A percentile compares a stretch with the other conserved stretches of the same genome.
Evolutionary conservation across 768 basidiomycete species (phyloP).

Genomic region (Termitomyces sp.): DNA sequence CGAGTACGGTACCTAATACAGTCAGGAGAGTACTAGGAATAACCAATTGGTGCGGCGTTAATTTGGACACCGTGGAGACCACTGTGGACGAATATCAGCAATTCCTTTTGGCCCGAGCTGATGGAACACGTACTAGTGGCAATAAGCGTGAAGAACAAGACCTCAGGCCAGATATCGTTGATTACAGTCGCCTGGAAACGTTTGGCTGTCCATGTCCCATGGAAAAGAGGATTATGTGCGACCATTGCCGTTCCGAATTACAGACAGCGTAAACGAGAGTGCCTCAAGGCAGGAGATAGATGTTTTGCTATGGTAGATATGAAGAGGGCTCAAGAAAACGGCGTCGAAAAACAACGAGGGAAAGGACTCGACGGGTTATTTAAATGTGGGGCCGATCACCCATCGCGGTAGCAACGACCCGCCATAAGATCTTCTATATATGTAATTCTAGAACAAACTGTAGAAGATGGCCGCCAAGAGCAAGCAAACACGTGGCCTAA

Average conservation of each 20-base stretch:
- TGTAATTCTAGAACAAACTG: no score
- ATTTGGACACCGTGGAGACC: slow-evolving; percentile 48
- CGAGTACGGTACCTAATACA: slow-evolving; percentile 69
- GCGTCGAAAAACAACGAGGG: neutral
- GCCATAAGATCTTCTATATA: neutral
- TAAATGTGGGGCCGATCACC: slow-evolving; percentile 8
- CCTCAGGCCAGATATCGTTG: slow-evolving; percentile 63
- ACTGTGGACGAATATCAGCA: slow-evolving; percentile 27
- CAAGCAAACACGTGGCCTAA: neutral
- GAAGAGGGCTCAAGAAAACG: neutral
- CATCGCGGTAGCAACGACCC: slow-evolving; percentile 14
- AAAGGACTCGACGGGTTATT: neutral
- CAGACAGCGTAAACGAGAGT: neutral
- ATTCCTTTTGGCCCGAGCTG: neutral
- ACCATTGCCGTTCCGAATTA: slow-evolving; percentile 26
- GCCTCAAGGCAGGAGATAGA: neutral
- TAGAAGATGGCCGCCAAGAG: neutral
- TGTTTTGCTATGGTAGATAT: neutral
- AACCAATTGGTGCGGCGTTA: slow-evolving; percentile 41
- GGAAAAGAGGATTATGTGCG: slow-evolving; percentile 39
- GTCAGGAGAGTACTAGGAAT: slow-evolving; percentile 54
- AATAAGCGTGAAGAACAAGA: slow-evolving; percentile 54
- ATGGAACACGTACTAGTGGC: slow-evolving; percentile 39
- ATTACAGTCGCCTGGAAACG: slow-evolving; percentile 54
- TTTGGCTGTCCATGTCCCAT: slow-evolving; percentile 40